These are phyloP conservation scores for Ceratocystis harringtonii DNA, from an alignment of 2,329 filamentous ascomycete genomes.

Conservation along the genomic window DNA sequence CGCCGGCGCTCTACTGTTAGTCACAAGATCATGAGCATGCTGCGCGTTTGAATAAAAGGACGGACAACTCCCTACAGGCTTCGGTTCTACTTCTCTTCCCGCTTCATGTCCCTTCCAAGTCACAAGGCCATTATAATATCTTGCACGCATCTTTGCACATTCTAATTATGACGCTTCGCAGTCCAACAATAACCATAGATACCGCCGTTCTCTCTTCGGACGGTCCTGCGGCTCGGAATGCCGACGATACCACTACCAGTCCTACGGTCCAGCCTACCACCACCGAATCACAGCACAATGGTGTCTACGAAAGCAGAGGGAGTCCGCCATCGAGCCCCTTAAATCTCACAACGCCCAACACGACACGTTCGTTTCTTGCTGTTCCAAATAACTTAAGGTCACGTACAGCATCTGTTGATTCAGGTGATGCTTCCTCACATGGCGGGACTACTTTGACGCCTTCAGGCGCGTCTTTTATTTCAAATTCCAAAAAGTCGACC, in stretches of 20 bases:
- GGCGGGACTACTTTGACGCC: conserved; percentile 45
- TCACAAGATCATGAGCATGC: background rate
- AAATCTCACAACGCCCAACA: conserved; percentile 47
- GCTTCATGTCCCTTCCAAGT: background rate
- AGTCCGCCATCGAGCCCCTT: conserved; percentile 57
- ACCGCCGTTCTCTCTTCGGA: conserved; percentile 27
- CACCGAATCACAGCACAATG: conserved; percentile 26
- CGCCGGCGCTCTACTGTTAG: background rate
- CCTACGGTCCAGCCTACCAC: conserved; percentile 36
- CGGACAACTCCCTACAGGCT: background rate
- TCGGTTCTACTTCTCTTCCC: background rate
- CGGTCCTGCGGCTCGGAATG: conserved; percentile 23
- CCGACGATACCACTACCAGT: conserved; percentile 30
- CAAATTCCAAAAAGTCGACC: conserved; percentile 30
- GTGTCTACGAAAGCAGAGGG: conserved; percentile 30
- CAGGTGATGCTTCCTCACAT: conserved; percentile 45
- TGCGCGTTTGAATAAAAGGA: background rate
- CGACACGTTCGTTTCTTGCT: conserved; percentile 39
- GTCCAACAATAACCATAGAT: conserved; percentile 41
- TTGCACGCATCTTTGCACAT: background rate
- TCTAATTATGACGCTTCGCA: conserved; percentile 21
- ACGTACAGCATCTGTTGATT: conserved; percentile 55
- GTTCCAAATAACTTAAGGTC: conserved; percentile 49
- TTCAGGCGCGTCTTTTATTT: conserved; percentile 32
- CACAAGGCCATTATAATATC: background rate